Percentiles rank a stretch among this genome's conserved stretches.
These are phyloP conservation scores for Saxispiralis lemnorum DNA, from an alignment of 495 filamentous ascomycete species.

Conservation along the genomic window DNA sequence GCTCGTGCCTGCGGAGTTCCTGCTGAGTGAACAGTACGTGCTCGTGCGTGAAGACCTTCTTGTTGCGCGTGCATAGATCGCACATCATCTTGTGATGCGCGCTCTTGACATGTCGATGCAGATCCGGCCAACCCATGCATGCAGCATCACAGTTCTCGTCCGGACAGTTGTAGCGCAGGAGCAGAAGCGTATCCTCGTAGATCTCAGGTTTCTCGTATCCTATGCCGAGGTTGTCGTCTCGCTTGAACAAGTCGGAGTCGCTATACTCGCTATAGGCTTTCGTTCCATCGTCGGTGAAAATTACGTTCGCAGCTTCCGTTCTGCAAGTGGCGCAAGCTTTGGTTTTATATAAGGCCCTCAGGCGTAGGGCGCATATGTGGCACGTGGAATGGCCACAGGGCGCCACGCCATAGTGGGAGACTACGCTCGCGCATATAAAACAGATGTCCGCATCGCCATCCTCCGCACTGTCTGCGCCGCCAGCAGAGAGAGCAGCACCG, in stretches of 20 bases:
- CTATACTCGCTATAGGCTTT: constrained; percentile 75
- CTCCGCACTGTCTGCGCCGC: too few species aligned
- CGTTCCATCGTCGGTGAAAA: constrained; percentile 68
- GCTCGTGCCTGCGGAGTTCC: constrained; percentile 73
- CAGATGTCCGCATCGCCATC: constrained; percentile 46
- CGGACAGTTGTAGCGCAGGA: constrained; percentile 93
- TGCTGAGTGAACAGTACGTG: constrained; percentile 79
- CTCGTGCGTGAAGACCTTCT: constrained; percentile 97
- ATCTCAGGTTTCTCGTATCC: constrained; percentile 74
- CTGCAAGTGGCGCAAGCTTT: constrained; percentile 89
- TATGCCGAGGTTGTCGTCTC: constrained; percentile 73
- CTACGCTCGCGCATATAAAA: constrained; percentile 86
- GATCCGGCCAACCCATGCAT: constrained; percentile 78
- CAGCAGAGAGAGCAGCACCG: too few species aligned
- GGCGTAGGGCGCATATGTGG: constrained; percentile 79
- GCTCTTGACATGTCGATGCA: constrained; percentile 74
- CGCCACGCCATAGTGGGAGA: constrained; percentile 67
- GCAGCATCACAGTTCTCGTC: constrained; percentile 70
- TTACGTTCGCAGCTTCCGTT: constrained; percentile 65
- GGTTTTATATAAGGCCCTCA: constrained; percentile 86
- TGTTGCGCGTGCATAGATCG: constrained; percentile 82
- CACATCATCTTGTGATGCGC: constrained; percentile 82
- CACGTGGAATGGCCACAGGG: constrained; percentile 92
- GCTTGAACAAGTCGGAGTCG: constrained; percentile 49
- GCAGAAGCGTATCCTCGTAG: constrained; percentile 60